Percentiles rank a stretch among this genome's conserved stretches.
These are phyloP conservation scores for Gleditsia sinensis DNA, from an alignment of 306 rosid species.

Conservation along the genomic window DNA sequence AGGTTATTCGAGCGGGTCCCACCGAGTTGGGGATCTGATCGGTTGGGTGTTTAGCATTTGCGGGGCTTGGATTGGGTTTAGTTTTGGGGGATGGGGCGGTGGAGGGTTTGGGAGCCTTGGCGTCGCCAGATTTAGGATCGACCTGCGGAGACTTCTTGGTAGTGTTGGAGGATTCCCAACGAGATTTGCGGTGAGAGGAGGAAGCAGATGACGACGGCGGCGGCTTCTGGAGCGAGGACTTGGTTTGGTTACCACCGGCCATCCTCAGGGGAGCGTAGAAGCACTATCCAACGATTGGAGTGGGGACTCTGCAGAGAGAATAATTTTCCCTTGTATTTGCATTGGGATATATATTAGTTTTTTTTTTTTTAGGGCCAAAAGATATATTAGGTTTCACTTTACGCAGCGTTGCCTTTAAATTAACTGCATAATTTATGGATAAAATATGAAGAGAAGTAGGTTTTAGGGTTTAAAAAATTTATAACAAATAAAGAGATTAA, in stretches of 20 bases:
- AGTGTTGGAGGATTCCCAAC: slow-evolving; percentile 65
- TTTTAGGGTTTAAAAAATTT: too few relatives aligned
- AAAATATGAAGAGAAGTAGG: too few relatives aligned
- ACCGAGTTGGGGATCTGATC: slow-evolving; percentile 29
- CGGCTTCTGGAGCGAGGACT: slow-evolving; percentile 44
- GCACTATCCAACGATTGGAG: not conserved
- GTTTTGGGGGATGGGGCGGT: slow-evolving; percentile 45
- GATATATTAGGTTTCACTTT: too few relatives aligned
- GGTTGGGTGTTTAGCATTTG: slow-evolving; percentile 39
- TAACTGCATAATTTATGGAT: too few relatives aligned
- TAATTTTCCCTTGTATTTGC: too few relatives aligned
- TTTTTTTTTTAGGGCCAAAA: too few relatives aligned
- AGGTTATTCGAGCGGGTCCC: slow-evolving; percentile 33
- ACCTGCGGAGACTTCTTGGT: slow-evolving; percentile 42
- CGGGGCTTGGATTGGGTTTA: slow-evolving; percentile 42
- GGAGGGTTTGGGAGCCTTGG: slow-evolving; percentile 47
- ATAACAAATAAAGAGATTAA: too few relatives aligned
- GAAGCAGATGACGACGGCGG: slow-evolving; percentile 48
- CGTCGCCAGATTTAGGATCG: slow-evolving; percentile 38
- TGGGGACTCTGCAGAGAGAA: not conserved
- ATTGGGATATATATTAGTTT: too few relatives aligned
- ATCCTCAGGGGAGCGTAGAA: slow-evolving; percentile 30
- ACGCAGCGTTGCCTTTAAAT: too few relatives aligned
- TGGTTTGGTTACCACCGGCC: slow-evolving; percentile 75
- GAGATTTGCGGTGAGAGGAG: slow-evolving; percentile 68